Conservation (phyloP, 495 filamentous ascomycete species). For the Daldinia vernicosa region DNA sequence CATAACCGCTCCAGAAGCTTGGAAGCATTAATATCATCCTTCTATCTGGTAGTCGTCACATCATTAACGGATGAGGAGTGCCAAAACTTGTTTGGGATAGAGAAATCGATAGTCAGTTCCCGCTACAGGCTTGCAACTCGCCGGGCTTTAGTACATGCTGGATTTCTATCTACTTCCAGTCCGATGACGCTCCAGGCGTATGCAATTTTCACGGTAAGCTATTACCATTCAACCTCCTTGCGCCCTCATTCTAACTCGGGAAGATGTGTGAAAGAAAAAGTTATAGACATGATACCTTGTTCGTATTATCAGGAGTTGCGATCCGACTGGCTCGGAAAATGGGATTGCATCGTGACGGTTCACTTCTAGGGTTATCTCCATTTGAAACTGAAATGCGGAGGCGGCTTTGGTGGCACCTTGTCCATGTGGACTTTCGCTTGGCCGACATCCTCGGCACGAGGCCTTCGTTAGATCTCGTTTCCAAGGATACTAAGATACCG, state of each 20-base stretch:
- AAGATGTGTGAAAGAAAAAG: slow-evolving; percentile 56
- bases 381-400: slow-evolving; percentile 52
- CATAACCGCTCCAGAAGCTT: slow-evolving; percentile 48
- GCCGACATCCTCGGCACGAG: slow-evolving; percentile 58
- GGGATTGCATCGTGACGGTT: slow-evolving; percentile 59
- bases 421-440: slow-evolving; percentile 51
- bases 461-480: slow-evolving; percentile 59
- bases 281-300: slow-evolving; percentile 57
- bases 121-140: slow-evolving; percentile 56
- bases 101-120: slow-evolving; percentile 50
- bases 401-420: slow-evolving; percentile 52
- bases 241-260: slow-evolving; percentile 7
- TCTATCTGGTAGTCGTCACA: slow-evolving; percentile 57
- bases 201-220: slow-evolving; percentile 27
- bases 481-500: slow-evolving; percentile 38
- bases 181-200: slow-evolving; percentile 33
- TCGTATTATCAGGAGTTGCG: slow-evolving; percentile 55
- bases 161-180: slow-evolving; percentile 44
- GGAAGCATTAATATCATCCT: slow-evolving; percentile 61
- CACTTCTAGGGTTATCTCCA: slow-evolving; percentile 49
- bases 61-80: slow-evolving; percentile 54
- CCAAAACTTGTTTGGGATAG: slow-evolving; percentile 53
- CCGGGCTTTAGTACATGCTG: slow-evolving; percentile 57
- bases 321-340: slow-evolving; percentile 61
- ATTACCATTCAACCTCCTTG: background rate